These are phyloP conservation scores for Metarhizium brunneum DNA, from an alignment of 2,329 filamentous ascomycete species.

Conservation along the genomic window DNA sequence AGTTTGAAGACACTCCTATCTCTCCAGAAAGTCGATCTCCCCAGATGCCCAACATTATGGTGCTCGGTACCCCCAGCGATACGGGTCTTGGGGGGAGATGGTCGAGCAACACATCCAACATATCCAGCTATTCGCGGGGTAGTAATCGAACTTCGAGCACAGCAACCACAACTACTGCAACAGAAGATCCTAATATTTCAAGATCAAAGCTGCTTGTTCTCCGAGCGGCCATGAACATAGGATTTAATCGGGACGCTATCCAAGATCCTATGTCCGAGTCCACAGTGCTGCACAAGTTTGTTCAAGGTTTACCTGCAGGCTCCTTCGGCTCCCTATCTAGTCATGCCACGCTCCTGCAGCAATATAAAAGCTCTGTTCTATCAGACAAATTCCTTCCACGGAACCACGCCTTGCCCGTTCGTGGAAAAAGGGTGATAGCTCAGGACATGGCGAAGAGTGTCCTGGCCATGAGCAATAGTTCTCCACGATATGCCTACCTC, in stretches of 20 bases:
- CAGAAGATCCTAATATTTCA: constrained; percentile 68
- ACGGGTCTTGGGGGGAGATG: constrained; percentile 58
- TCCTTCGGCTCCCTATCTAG: constrained; percentile 67
- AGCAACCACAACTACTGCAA: constrained; percentile 56
- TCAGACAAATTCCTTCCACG: constrained; percentile 52
- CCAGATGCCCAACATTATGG: constrained; percentile 76
- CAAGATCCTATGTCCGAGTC: constrained; percentile 34
- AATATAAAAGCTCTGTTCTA: constrained; percentile 72
- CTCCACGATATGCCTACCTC: constrained; percentile 65
- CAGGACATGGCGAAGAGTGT: constrained; percentile 76
- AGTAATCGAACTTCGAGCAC: constrained; percentile 60
- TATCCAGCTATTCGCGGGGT: constrained; percentile 71
- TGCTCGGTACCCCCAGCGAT: constrained; percentile 62
- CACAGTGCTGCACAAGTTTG: constrained; percentile 60
- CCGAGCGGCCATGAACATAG: constrained; percentile 77
- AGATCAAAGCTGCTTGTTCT: constrained; percentile 72
- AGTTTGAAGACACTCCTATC: constrained; percentile 84
- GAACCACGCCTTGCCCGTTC: constrained; percentile 33
- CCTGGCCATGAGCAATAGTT: constrained; percentile 60
- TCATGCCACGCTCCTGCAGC: constrained; percentile 63
- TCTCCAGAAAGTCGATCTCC: constrained; percentile 70
- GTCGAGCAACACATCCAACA: constrained; percentile 71
- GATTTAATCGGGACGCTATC: constrained; percentile 56
- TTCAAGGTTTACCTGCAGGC: constrained; percentile 64
- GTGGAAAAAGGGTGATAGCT: constrained; percentile 52